Evolutionary conservation across 1,284 basidiomycete genomes (phyloP), one percentile per base, ranked within the genome.

Genomic region (Ustilago trichophora): DNA sequence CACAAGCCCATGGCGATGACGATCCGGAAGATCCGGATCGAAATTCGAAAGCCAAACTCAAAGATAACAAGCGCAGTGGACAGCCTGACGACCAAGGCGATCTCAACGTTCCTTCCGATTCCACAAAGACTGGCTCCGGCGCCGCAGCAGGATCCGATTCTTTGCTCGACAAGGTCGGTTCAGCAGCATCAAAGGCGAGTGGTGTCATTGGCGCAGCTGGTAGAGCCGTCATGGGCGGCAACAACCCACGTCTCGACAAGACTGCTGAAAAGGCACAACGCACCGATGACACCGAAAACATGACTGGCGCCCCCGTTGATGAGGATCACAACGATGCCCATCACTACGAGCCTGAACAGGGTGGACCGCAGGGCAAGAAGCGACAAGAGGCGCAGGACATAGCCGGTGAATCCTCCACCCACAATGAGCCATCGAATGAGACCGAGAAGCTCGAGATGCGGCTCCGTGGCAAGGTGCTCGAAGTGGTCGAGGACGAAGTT

Each of bases 181-280:
- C 84, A 16, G 84, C 85, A 12, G 82, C 84, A 18, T 83, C 84
- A 9, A 85, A 88, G 56, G 85, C 85, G 37, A 89, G 89, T 18
- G 86, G 87, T 6, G 86, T 92, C 1, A 83, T 88, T 38, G 91
- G 91, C 73, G 88, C 70, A 2, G 72, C 69, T 13, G 64, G 72
- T 1, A 41, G 64, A 22, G 63, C 59, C 12, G 71, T 70, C 19
- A 63, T 64, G 12, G 53, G 66, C 12, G 33, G 43, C 27, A 35
- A 26, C 29, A 74, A 63, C 18, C 42, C 54, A 8, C 53, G 62
- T 12, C 50, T 73, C 26, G 72, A 73, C 29, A 65, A 65, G 36
- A 32, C 68, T 3, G 64, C 55, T 12, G 38, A 70, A 13, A 41
- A 48, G 21, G 56, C 48, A 6, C 47, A 56, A 37, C 37, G 44